Conservation (phyloP, 1,284 basidiomycete species). For the Irpex sp. region DNA sequence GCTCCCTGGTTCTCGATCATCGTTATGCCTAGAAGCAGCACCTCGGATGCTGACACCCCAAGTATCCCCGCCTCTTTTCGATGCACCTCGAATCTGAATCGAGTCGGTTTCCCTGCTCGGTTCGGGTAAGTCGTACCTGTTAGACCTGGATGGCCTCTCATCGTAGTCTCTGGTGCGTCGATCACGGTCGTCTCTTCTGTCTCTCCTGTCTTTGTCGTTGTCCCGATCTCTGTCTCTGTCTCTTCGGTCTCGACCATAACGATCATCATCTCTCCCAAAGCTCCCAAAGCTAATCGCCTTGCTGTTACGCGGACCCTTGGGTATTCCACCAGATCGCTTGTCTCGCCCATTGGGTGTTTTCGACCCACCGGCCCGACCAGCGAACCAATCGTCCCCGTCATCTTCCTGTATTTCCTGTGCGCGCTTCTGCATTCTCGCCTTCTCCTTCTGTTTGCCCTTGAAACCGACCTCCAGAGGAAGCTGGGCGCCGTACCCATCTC, state of each 20-base stretch:
- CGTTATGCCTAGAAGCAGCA: slow-evolving; percentile 8
- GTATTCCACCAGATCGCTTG: slow-evolving; percentile 9
- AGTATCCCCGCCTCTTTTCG: slow-evolving; percentile 16
- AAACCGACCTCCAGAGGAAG: slow-evolving; percentile 60
- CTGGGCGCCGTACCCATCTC: slow-evolving; percentile 38
- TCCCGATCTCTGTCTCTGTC: slow-evolving; percentile 14
- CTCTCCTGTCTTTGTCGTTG: slow-evolving; percentile 16
- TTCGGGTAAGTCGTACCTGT: slow-evolving; percentile 19
- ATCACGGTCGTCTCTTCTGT: slow-evolving; percentile 14
- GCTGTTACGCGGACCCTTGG: slow-evolving; percentile 15
- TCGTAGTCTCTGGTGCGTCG: slow-evolving; percentile 11
- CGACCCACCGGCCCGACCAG: slow-evolving; percentile 15
- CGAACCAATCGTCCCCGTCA: slow-evolving; percentile 61
- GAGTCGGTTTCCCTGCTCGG: slow-evolving; percentile 25
- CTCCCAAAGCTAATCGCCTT: slow-evolving; percentile 37
- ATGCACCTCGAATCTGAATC: slow-evolving; percentile 24
- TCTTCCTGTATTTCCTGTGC: slow-evolving; percentile 45
- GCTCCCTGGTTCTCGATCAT: slow-evolving; percentile 16
- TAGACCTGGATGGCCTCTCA: slow-evolving; percentile 13
- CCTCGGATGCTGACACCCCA: slow-evolving; percentile 11
- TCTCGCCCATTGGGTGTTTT: slow-evolving; percentile 5
- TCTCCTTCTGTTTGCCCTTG: slow-evolving; percentile 54
- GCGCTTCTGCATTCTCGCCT: slow-evolving; percentile 46
- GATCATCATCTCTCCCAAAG: slow-evolving; percentile 23
- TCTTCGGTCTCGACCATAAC: slow-evolving; percentile 9